phyloP scores from a whole-genome alignment of 148 eudicot species.

The Silene conica region DNA sequence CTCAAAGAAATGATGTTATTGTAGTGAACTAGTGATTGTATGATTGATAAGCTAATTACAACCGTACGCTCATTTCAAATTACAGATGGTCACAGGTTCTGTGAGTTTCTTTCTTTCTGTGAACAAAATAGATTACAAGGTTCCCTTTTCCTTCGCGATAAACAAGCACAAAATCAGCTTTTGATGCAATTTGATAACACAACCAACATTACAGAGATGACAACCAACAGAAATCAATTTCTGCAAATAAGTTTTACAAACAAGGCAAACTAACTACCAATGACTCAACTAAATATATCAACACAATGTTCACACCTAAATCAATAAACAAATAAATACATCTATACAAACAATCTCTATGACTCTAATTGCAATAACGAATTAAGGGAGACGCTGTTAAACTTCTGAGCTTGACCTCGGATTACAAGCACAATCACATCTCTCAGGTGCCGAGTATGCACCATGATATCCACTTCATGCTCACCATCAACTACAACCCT shows the following conservation, averaged over 20 bases:
- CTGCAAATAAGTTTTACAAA: background rate
- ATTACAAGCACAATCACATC: constrained; percentile 90
- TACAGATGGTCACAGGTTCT: too few relatives aligned
- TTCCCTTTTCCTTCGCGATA: too few relatives aligned
- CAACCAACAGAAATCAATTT: background rate
- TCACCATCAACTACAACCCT: constrained; percentile 82
- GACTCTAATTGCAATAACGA: constrained; percentile 75
- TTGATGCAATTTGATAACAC: too few relatives aligned
- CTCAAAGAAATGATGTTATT: too few relatives aligned
- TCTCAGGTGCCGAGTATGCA: constrained; percentile 86
- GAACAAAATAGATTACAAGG: too few relatives aligned
- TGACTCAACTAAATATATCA: background rate
- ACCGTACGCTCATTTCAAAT: too few relatives aligned
- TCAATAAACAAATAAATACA: constrained; percentile 14
- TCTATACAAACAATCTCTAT: constrained; percentile 21
- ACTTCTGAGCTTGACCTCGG: constrained; percentile 83
- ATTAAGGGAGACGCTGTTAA: constrained; percentile 92
- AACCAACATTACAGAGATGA: background rate
- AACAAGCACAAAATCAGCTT: too few relatives aligned
- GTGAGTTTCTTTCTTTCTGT: too few relatives aligned
- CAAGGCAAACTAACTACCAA: background rate
- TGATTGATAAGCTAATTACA: too few relatives aligned
- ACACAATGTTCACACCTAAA: background rate
- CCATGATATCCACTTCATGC: constrained; percentile 78
- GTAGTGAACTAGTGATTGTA: too few relatives aligned